Percentiles rank a stretch among this genome's conserved stretches.
Evolutionary conservation across 2,329 filamentous ascomycete species (phyloP).

Genomic region (Graphiopsis chlorocephala): DNA sequence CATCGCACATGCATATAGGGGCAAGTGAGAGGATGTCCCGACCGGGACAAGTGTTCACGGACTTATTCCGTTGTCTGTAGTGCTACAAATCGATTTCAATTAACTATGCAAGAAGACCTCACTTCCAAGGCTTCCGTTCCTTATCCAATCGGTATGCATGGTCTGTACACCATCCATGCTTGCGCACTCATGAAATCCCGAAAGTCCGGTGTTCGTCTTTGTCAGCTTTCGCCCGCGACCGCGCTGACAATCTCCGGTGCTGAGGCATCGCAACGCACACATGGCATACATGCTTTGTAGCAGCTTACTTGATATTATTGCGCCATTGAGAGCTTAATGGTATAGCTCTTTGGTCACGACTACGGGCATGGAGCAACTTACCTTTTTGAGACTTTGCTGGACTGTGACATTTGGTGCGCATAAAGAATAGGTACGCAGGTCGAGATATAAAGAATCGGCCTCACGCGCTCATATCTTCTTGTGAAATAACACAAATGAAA

Average conservation of each 20-base stretch:
- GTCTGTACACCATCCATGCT: not conserved
- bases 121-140: not conserved
- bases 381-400: not conserved
- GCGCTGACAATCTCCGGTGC: not conserved
- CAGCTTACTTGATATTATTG: not conserved
- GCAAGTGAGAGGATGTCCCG: not conserved
- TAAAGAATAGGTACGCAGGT: no score
- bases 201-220: not conserved
- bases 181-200: not conserved
- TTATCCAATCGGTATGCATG: not conserved
- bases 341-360: rapidly evolving
- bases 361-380: not conserved
- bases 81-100: not conserved
- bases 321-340: no score
- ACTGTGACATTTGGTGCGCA: not conserved
- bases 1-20: not conserved
- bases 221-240: not conserved
- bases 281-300: not conserved
- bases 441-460: no score
- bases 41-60: no score
- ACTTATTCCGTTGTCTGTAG: not conserved
- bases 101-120: not conserved
- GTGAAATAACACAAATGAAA: not conserved
- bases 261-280: not conserved
- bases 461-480: not conserved